Evolutionary conservation across 2,329 filamentous ascomycete genomes (phyloP).

Genomic region (Fusarium succisae): DNA sequence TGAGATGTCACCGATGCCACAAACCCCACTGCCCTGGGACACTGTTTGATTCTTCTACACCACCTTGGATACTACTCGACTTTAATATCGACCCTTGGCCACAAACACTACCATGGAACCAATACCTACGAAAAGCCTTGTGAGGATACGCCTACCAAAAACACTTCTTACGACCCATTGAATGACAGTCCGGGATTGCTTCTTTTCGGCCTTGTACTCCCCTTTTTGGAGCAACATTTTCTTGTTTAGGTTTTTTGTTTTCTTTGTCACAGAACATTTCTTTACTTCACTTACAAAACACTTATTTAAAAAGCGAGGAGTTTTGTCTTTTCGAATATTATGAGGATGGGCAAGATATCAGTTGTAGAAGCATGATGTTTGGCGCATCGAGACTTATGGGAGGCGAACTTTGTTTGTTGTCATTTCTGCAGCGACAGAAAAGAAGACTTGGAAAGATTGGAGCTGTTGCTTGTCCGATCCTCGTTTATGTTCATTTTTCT

Average conservation of each 20-base stretch:
- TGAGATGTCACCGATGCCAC: constrained; percentile 26
- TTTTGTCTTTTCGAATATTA: constrained; percentile 42
- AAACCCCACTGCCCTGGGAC: constrained; percentile 16
- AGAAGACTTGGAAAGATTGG: constrained; percentile 27
- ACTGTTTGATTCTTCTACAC: constrained; percentile 31
- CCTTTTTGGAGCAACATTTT: constrained; percentile 23
- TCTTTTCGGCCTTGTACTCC: constrained; percentile 34
- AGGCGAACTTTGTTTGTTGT: constrained; percentile 16
- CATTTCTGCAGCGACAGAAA: constrained; percentile 28
- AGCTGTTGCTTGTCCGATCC: constrained; percentile 26
- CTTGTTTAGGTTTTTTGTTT: constrained; percentile 12
- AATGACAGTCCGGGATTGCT: constrained; percentile 41
- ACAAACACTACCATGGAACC: constrained; percentile 14
- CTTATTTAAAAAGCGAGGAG: constrained; percentile 42
- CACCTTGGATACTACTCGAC: constrained; percentile 34
- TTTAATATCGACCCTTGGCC: constrained; percentile 37
- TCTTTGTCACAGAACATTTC: constrained; percentile 24
- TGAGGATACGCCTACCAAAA: constrained; percentile 37
- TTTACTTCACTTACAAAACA: constrained; percentile 16
- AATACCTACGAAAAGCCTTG: constrained; percentile 23
- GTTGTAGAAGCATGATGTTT: constrained; percentile 44
- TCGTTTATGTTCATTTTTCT: constrained; percentile 9
- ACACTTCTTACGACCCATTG: constrained; percentile 36
- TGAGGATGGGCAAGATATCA: constrained; percentile 40
- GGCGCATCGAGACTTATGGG: constrained; percentile 39